Evolutionary conservation across 805 yeast species (phyloP), one percentile per base, ranked within the genome.

Genomic region (Zygotorulaspora florentina): DNA sequence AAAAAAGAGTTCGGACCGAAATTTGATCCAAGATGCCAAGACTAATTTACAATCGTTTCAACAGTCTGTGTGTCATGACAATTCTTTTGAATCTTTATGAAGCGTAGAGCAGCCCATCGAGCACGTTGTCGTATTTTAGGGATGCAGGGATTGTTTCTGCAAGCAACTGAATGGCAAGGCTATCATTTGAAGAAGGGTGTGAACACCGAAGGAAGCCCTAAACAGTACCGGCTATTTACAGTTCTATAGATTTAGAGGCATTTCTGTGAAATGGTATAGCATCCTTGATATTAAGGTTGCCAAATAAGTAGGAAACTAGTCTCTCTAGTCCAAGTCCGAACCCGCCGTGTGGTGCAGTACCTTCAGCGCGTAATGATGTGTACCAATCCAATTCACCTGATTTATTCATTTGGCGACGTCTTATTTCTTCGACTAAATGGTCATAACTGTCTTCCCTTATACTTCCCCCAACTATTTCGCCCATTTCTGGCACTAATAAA

Each of bases 291-390:
- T 90, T 93, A 26, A 83, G 90, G 15, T 83, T 72, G 3, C 82
- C 88, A 7, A 81, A 74, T 45, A 89, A 67, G 54, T 83, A 90
- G 44, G 85, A 80, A 12, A 93, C 64, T 26, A 93, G 67, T 48
- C 99, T 71, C 64, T 93, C 99, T 54, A 90, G 80, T 0, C 99
- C 99, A 72, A 93, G 71, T 0, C 99, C 99, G 66, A 85, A 93
- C 0, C 99, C 99, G 39, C 99, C 99, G 62, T 91, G 98, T 0
- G 97, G 96, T 17, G 83, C 83, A 2, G 85, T 70, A 0, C 97
- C 98, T 55, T 85, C 81, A 50, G 70, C 70, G 48, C 99, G 73
- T 8, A 85, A 71, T 1, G 82, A 76, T 23, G 83, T 54, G 60
- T 90, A 93, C 99, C 99, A 93, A 26, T 77, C 72, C 64, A 93